These are phyloP conservation scores for Trichoderma reesei DNA, from an alignment of 495 filamentous ascomycete genomes.

Conservation along the genomic window DNA sequence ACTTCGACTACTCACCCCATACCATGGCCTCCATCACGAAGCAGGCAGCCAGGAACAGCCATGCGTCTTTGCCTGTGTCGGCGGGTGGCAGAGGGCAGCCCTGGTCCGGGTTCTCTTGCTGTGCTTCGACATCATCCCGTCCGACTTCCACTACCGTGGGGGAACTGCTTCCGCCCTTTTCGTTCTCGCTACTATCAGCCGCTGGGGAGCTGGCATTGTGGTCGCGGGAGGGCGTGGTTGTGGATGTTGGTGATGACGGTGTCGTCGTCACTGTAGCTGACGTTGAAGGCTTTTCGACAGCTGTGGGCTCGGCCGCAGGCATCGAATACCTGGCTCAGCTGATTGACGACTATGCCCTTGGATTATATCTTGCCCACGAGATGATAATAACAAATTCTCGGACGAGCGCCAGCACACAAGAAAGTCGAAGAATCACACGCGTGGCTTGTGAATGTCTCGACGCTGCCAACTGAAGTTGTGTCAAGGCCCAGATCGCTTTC, in stretches of 20 bases:
- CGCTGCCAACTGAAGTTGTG: no score
- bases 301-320: not conserved
- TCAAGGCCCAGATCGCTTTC: not conserved
- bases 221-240: not conserved
- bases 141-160: not conserved
- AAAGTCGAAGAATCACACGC: no score
- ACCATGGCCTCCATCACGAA: conserved; percentile 56
- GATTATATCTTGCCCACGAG: no score
- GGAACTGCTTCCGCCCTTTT: not conserved
- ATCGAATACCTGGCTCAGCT: not conserved
- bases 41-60: conserved; percentile 51
- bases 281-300: not conserved
- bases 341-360: not conserved
- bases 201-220: not conserved
- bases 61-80: conserved; percentile 54
- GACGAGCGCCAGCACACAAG: no score
- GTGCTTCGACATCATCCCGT: not conserved
- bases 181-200: not conserved
- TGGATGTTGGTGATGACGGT: not conserved
- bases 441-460: no score
- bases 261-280: not conserved
- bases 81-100: conserved; percentile 40
- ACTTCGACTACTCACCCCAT: conserved; percentile 48
- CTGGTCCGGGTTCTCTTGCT: not conserved
- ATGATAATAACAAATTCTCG: no score